Percentiles rank a stretch among this genome's conserved stretches.
phyloP scores from a whole-genome alignment of 2,329 filamentous ascomycete genomes.

The Colletotrichum sp. region DNA sequence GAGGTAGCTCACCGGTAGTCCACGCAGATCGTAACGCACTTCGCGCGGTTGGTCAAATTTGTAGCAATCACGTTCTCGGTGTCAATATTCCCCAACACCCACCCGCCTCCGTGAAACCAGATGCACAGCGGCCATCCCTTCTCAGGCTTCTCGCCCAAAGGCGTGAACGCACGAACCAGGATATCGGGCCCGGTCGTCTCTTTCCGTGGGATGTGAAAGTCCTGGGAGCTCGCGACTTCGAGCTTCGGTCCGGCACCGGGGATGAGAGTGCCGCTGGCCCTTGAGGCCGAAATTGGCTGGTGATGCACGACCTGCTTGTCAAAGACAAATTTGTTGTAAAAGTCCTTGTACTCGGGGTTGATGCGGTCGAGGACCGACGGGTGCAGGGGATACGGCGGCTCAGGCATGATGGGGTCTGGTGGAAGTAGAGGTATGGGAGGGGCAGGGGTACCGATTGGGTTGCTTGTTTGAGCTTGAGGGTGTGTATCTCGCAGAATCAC shows the following conservation, averaged over 20 bases:
- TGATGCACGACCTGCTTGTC: conserved; percentile 59
- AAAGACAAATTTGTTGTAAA: conserved; percentile 57
- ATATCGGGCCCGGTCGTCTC: conserved; percentile 53
- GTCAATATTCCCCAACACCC: conserved; percentile 62
- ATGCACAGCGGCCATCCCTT: conserved; percentile 60
- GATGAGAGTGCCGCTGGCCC: conserved; percentile 55
- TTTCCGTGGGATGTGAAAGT: conserved; percentile 46
- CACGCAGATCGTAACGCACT: conserved; percentile 58
- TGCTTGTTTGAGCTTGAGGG: not conserved
- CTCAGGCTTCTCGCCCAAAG: conserved; percentile 44
- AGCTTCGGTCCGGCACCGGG: conserved; percentile 55
- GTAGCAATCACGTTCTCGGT: conserved; percentile 63
- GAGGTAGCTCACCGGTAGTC: conserved; percentile 53
- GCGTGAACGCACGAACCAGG: conserved; percentile 56
- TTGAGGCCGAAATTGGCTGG: conserved; percentile 56
- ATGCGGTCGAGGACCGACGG: conserved; percentile 37
- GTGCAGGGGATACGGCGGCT: conserved; percentile 20
- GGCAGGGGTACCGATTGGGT: not conserved
- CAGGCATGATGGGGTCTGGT: conserved; percentile 30
- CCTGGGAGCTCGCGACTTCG: conserved; percentile 50
- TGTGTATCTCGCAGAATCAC: not conserved
- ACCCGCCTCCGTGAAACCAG: conserved; percentile 65
- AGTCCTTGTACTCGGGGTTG: conserved; percentile 55
- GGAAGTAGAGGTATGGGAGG: not conserved
- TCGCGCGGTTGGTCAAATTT: conserved; percentile 55